Conservation (phyloP, 371 early-diverging fungal genomes). For the Rhizopus sp. region DNA sequence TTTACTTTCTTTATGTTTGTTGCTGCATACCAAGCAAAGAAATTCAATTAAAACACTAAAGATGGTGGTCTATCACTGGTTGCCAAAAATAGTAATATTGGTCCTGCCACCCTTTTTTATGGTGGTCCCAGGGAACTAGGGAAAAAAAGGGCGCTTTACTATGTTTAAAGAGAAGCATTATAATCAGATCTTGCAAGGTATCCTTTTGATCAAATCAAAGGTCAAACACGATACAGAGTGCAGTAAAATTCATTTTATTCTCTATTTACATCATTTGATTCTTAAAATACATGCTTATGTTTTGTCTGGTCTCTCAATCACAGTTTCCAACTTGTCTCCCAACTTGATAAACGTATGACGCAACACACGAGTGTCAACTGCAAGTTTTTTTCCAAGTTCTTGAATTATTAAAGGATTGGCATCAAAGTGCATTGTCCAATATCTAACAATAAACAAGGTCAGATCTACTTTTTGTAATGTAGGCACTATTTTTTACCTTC, state of each 20-base stretch:
- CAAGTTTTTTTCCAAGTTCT: conserved; percentile 63
- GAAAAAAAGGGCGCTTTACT: too few species aligned
- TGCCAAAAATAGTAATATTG: too few species aligned
- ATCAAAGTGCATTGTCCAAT: conserved; percentile 82
- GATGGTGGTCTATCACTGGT: too few species aligned
- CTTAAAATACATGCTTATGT: conserved; percentile 29
- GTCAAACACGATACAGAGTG: too few species aligned
- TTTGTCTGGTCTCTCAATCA: conserved; percentile 63
- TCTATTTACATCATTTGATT: not conserved
- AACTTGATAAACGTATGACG: conserved; percentile 77
- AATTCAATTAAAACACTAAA: too few species aligned
- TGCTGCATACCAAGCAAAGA: too few species aligned
- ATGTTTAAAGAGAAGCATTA: too few species aligned
- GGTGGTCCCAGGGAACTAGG: too few species aligned
- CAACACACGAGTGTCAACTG: conserved; percentile 75
- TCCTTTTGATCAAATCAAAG: too few species aligned
- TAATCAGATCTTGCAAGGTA: too few species aligned
- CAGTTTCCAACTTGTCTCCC: conserved; percentile 66
- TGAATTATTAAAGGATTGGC: conserved; percentile 66
- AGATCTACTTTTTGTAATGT: not conserved
- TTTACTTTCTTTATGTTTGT: too few species aligned
- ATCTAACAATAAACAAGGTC: conserved; percentile 37
- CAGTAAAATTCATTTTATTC: not conserved
- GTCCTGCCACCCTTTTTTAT: too few species aligned
- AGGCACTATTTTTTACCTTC: conserved; percentile 46